Evolutionary conservation across 2,329 filamentous ascomycete species (phyloP).

Genomic region (Fusarium tupiense): DNA sequence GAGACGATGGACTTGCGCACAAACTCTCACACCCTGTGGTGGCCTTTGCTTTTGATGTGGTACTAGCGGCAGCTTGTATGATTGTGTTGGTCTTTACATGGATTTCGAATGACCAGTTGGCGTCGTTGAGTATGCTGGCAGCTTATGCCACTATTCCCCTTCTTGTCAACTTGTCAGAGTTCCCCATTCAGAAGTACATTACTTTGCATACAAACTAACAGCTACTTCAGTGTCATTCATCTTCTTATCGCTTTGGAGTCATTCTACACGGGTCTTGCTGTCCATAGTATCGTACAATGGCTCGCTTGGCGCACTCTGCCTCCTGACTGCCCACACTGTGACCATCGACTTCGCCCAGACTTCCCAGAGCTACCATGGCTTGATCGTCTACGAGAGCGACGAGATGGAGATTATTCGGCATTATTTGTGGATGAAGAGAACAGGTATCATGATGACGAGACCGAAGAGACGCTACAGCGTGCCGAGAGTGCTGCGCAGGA

Average conservation of each 20-base stretch:
- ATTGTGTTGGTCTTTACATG: slow-evolving; percentile 55
- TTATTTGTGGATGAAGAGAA: slow-evolving; percentile 41
- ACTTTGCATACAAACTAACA: not conserved
- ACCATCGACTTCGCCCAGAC: slow-evolving; percentile 50
- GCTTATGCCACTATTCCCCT: slow-evolving; percentile 56
- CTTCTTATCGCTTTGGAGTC: slow-evolving; percentile 50
- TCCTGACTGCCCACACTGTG: slow-evolving; percentile 54
- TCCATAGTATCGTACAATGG: slow-evolving; percentile 52
- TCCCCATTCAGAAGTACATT: too few relatives aligned
- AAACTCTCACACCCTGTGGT: slow-evolving; percentile 45
- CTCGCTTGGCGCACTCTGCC: slow-evolving; percentile 52
- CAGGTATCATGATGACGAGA: slow-evolving; percentile 43
- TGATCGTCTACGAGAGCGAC: slow-evolving; percentile 30
- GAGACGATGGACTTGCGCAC: not conserved
- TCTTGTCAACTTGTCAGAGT: slow-evolving; percentile 53
- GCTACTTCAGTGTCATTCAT: slow-evolving; percentile 48
- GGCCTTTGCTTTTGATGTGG: slow-evolving; percentile 51
- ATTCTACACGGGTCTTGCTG: slow-evolving; percentile 53
- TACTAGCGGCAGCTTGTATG: slow-evolving; percentile 51
- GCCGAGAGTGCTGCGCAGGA: slow-evolving; percentile 8
- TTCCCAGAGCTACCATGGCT: slow-evolving; percentile 51
- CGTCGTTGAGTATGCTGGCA: slow-evolving; percentile 52
- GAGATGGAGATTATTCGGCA: slow-evolving; percentile 26
- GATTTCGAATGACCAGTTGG: slow-evolving; percentile 42
- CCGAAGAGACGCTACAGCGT: slow-evolving; percentile 15